Conservation (phyloP, 495 filamentous ascomycete genomes). For the Xylaria castorea region DNA sequence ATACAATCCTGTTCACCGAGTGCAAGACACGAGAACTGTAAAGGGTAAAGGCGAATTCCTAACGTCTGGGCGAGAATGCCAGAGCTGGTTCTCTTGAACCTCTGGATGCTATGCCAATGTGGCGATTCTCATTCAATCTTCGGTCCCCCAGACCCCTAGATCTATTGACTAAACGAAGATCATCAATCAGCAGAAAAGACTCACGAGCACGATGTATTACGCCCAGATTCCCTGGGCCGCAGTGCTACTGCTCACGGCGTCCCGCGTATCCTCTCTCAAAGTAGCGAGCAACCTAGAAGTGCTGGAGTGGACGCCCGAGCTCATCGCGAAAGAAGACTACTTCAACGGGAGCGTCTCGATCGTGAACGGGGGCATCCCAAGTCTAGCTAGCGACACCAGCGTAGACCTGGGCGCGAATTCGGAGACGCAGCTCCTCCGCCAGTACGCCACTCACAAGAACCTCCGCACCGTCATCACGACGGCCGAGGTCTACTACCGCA, state of each 20-base stretch:
- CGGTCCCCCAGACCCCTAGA: background rate
- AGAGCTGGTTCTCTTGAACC: background rate
- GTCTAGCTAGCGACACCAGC: conserved; percentile 37
- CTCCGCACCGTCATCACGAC: conserved; percentile 51
- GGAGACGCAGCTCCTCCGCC: conserved; percentile 51
- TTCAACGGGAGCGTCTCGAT: conserved; percentile 34
- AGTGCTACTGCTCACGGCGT: background rate
- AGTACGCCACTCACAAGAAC: conserved; percentile 48
- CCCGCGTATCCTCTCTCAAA: conserved; percentile 29
- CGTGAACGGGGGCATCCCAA: conserved; percentile 43
- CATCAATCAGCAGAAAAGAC: background rate
- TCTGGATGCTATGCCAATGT: background rate
- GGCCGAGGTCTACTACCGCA: conserved; percentile 47
- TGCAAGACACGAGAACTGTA: background rate
- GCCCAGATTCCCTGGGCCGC: background rate
- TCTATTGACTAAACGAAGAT: background rate
- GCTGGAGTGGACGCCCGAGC: conserved; percentile 45
- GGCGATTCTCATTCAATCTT: no score
- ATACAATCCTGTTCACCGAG: background rate
- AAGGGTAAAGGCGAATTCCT: background rate
- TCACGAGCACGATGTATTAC: conserved; percentile 7
- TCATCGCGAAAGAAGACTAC: conserved; percentile 41
- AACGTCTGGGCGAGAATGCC: background rate
- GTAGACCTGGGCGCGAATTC: conserved; percentile 49
- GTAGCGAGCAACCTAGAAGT: conserved; percentile 38